phyloP scores from a whole-genome alignment of 2,329 filamentous ascomycete species.

The Aschersonia sp. region DNA sequence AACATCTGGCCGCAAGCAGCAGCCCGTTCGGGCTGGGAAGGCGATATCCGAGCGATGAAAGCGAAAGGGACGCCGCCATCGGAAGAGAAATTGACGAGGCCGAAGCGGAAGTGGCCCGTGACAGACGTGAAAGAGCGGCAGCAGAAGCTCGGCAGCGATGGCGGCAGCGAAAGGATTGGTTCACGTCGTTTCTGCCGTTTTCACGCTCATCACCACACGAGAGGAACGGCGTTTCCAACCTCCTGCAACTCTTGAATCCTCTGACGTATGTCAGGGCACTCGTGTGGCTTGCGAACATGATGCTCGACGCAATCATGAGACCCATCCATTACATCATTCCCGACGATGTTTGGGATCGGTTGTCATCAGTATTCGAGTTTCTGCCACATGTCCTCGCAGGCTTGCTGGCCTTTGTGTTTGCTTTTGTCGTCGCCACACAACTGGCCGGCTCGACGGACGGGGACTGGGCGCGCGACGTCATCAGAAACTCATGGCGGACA shows the following conservation, averaged over 20 bases:
- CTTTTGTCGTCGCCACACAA: conserved; percentile 3
- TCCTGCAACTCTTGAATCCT: conserved; percentile 15
- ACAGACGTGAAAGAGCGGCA: conserved; percentile 2
- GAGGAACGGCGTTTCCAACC: conserved; percentile 3
- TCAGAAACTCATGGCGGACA: conserved; percentile 1
- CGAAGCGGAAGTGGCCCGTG: conserved; percentile 3
- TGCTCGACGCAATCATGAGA: conserved; percentile 8
- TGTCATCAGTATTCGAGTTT: conserved; percentile 4
- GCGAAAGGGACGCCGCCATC: conserved; percentile 10
- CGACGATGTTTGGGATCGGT: conserved; percentile 1
- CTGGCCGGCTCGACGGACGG: conserved; percentile 1
- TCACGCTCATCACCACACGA: background rate
- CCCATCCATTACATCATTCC: conserved; percentile 6
- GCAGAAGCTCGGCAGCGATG: conserved; percentile 3
- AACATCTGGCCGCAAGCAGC: conserved; percentile 4
- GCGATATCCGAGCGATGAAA: conserved; percentile 5
- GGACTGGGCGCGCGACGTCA: conserved; percentile 2
- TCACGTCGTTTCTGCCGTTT: conserved; percentile 7
- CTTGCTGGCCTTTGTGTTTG: conserved; percentile 3
- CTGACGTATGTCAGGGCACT: conserved; percentile 15
- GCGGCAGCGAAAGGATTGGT: conserved; percentile 9
- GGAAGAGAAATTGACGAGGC: conserved; percentile 9
- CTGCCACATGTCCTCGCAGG: conserved; percentile 3
- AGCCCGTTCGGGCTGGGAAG: conserved; percentile 3
- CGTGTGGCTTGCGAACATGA: conserved; percentile 9